Base-by-base conservation (phyloP, 1,139 yeast species). In the Dujonia santamariae region DNA sequence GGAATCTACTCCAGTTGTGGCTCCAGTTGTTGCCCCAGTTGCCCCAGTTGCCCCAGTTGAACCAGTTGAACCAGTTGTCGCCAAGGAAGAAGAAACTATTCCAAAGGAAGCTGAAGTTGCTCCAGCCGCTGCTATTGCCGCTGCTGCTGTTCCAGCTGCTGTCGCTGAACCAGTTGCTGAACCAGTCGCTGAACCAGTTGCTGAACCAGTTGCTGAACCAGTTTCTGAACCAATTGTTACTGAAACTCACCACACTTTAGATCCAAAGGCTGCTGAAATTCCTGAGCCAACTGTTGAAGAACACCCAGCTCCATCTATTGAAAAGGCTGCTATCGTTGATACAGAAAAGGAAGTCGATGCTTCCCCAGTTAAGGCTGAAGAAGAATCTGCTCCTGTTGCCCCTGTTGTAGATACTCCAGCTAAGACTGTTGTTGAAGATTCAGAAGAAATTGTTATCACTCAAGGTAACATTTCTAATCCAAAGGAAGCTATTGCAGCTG, bases 21-120 rank as follows among this genome's bases (percentile, higher is more conserved):
- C 85, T 37, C 84, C 78, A 58, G 83, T 78, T 11, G 70, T 63
- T 46, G 48, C 67, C 22, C 81, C 80, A 49, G 38, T 15, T 15
- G 35, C 25, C 7, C 25, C 21, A 19, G 45, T 35, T 30, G 43
- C 41, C 27, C 40, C 36, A 19, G 36, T 37, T 23, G 32, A 26
- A 7, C 28, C 26, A 5, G 39, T 40, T 26, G 42, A 32, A 28
- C 43, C 37, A 16, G 38, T 36, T 17, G 44, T 27, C 18, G 33
- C 39, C 15, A 15, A 31, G 9, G 40, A 33, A 20, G 25, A 31
- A 17, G 17, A 22, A 12, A 7, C 30, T 27, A 17, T 28, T 19
- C 36, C 40, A 19, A n/a, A 7, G 21, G 16, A 29, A 3, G 34
- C 26, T 4, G 35, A 13, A 12, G 35, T 31, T 21, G 32, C 33